Evolutionary conservation across 2,329 filamentous ascomycete species (phyloP), one percentile per base, ranked within the genome.

Genomic region (Aspergillus sp.): DNA sequence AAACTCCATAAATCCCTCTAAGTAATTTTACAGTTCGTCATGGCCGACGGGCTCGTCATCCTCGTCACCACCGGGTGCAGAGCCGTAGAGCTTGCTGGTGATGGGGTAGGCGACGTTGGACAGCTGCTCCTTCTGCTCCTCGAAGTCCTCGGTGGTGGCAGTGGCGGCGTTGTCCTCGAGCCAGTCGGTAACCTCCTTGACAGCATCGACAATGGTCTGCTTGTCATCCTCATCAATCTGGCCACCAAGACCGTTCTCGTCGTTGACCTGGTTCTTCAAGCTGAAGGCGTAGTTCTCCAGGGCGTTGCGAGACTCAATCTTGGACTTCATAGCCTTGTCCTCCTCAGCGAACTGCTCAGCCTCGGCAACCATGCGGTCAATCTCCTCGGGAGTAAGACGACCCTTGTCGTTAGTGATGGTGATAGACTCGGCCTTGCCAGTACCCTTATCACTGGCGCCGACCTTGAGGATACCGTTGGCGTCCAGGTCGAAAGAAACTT

Each of bases 331-430:
- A 52, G 90, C 90, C 83, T 97, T 97, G 79, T 98, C 93, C 76
- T 97, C 93, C 72, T 98, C 93, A 66, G 93, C 93, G 69, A 90
- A 97, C 77, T 96, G 88, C 83, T 97, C 93, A 49, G 93, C 93
- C 75, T 98, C 93, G 58, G 86, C 84, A 53, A 98, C 90, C 93
- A 98, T 98, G 72, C 93, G 93, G 72, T 97, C 91, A 60, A 98
- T 98, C 73, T 98, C 93, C 59, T 98, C 93, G 64, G 86, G 86
- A 61, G 86, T 90, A 41, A 98, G 85, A 70, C 93, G 91, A 58
- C 93, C 93, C 85, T 97, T 97, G 77, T 98, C 93, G 77, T 98
- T 97, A 76, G 87, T 97, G 69, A 98, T 98, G 60, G 93, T 97
- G 71, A 98, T 97, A 52, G 86, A 90, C 79, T 98, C 90, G 52